A percentile compares a stretch with the other conserved stretches of the same genome.
These are phyloP conservation scores for Lichtheimia hyalospora DNA, from an alignment of 371 early-diverging fungal genomes.

Conservation along the genomic window DNA sequence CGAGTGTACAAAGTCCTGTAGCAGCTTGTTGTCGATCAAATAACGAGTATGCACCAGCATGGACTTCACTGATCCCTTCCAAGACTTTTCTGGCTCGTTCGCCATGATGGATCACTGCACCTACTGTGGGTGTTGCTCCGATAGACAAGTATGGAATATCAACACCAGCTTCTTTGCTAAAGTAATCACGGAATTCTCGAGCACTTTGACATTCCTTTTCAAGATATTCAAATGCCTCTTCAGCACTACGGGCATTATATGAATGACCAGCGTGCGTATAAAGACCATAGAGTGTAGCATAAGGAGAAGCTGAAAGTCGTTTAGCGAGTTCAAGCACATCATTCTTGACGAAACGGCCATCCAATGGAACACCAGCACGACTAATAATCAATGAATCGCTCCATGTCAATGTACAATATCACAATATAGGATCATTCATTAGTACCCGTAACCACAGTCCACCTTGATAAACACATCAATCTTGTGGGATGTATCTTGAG, in stretches of 20 bases:
- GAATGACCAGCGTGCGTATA: conserved; percentile 50
- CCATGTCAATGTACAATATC: too few species aligned
- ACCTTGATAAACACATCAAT: conserved; percentile 37
- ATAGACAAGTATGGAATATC: conserved; percentile 28
- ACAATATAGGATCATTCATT: too few species aligned
- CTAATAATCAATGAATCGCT: conserved; percentile 16
- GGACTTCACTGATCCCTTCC: conserved; percentile 40
- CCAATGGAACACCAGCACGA: conserved; percentile 41
- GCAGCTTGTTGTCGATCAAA: conserved; percentile 45
- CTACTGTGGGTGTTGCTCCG: conserved; percentile 46
- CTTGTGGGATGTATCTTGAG: conserved; percentile 4
- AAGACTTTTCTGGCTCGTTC: conserved; percentile 16
- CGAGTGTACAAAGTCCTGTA: conserved; percentile 22
- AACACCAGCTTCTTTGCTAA: conserved; percentile 27
- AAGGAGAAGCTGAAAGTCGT: conserved; percentile 25
- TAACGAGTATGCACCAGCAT: conserved; percentile 41
- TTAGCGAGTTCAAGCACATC: conserved; percentile 30
- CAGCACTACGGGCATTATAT: conserved; percentile 26
- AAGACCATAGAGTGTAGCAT: conserved; percentile 29
- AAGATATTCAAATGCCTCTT: conserved; percentile 28
- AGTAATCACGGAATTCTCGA: conserved; percentile 18
- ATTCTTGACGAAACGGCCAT: conserved; percentile 7
- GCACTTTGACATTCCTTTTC: conserved; percentile 32
- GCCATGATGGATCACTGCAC: conserved; percentile 11
- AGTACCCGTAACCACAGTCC: conserved; percentile 47